These are phyloP conservation scores for Hymenoscyphus occultus DNA, from an alignment of 2,329 filamentous ascomycete genomes.

Conservation along the genomic window DNA sequence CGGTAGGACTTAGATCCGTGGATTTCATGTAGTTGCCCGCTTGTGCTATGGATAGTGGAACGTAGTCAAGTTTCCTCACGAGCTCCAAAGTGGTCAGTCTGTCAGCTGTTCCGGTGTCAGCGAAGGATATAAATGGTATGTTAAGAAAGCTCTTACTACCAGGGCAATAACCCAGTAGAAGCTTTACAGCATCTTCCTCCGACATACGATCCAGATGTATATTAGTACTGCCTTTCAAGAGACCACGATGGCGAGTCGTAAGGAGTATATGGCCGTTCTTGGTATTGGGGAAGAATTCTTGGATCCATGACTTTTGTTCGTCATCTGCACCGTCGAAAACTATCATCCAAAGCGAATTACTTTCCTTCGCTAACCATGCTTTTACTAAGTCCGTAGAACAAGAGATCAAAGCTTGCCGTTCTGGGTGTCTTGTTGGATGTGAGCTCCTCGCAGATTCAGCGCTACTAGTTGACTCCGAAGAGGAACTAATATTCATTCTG, in stretches of 20 bases:
- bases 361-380: constrained; percentile 2
- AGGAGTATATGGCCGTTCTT: constrained; percentile 2
- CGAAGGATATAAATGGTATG: neutral
- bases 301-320: constrained; percentile 5
- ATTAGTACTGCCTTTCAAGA: neutral
- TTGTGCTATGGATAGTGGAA: neutral
- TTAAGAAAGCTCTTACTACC: neutral
- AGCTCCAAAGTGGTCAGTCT: neutral
- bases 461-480: constrained; percentile 2
- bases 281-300: neutral
- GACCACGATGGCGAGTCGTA: neutral
- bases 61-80: neutral
- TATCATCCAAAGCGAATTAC: neutral
- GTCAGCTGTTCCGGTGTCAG: neutral
- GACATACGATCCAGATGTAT: neutral
- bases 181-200: neutral
- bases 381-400: neutral
- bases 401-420: neutral
- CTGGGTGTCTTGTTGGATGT: neutral
- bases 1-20: neutral
- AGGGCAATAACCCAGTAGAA: neutral
- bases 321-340: constrained; percentile 7
- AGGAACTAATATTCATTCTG: neutral
- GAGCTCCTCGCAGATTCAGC: neutral
- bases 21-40: neutral